These are phyloP conservation scores for Scheffersomyces ergatensis DNA, from an alignment of 805 yeast species.

Conservation along the genomic window DNA sequence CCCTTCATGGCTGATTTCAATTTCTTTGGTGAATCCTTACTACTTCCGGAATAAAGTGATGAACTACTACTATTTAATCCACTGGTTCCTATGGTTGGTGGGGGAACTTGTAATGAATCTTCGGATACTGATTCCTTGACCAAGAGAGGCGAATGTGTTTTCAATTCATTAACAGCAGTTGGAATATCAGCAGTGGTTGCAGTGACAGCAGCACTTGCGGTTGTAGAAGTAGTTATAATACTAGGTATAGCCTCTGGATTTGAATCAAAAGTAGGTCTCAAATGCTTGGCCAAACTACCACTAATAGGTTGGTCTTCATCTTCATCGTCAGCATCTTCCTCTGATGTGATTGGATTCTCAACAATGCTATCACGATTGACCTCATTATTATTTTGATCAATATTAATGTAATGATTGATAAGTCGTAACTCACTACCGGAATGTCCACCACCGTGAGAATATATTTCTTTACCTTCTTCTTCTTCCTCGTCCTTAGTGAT, in stretches of 20 bases:
- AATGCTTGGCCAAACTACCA: slow-evolving; percentile 15
- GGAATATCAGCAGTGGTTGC: not conserved
- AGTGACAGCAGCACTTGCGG: not conserved
- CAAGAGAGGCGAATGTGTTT: not conserved
- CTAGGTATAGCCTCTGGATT: slow-evolving; percentile 23
- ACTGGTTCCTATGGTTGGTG: slow-evolving; percentile 1
- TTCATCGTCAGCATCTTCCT: slow-evolving; percentile 17
- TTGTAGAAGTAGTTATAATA: not conserved
- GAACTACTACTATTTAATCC: slow-evolving; percentile 26
- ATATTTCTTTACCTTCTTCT: not conserved
- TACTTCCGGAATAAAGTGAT: slow-evolving; percentile 26
- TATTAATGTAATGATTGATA: slow-evolving; percentile 16
- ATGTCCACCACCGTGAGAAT: slow-evolving; percentile 4
- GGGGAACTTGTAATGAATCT: slow-evolving; percentile 10
- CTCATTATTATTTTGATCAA: slow-evolving; percentile 20
- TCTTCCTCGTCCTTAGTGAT: not conserved
- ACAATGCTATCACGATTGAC: slow-evolving; percentile 8
- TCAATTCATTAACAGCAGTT: not conserved
- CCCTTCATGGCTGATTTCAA: slow-evolving; percentile 54
- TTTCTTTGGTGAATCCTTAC: slow-evolving; percentile 24
- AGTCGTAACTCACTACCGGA: slow-evolving; percentile 15
- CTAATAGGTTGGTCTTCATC: slow-evolving; percentile 17
- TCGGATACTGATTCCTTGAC: not conserved
- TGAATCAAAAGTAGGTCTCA: slow-evolving; percentile 31
- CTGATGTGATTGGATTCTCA: slow-evolving; percentile 23